These are phyloP conservation scores for Gracilaria caudata DNA, from an alignment of 23 red algal species.

Conservation along the genomic window DNA sequence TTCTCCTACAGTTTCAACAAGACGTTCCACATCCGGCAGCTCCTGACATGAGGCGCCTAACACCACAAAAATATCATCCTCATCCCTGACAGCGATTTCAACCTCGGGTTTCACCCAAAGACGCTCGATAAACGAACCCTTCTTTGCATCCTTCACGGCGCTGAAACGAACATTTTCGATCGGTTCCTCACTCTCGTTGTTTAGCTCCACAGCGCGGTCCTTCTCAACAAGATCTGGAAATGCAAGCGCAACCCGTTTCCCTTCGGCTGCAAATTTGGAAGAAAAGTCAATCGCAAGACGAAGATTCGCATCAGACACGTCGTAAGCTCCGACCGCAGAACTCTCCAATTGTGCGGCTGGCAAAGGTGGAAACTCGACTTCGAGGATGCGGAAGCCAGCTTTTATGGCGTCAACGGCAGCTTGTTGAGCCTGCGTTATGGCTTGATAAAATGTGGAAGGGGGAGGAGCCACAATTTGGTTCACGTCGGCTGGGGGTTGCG, in stretches of 20 bases:
- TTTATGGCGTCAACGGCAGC: slow-evolving; percentile 65
- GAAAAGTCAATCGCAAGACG: slow-evolving; percentile 86
- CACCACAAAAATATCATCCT: slow-evolving; percentile 95
- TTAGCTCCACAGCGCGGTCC: slow-evolving; percentile 80
- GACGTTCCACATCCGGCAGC: slow-evolving; percentile 85
- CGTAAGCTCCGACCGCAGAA: slow-evolving; percentile 79
- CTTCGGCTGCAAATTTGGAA: slow-evolving; percentile 44
- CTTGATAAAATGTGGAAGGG: slow-evolving; percentile 88
- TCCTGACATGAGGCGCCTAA: slow-evolving; percentile 89
- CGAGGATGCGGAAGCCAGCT: slow-evolving; percentile 73
- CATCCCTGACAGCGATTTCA: slow-evolving; percentile 75
- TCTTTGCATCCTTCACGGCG: slow-evolving; percentile 59
- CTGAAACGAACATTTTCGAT: slow-evolving; percentile 62
- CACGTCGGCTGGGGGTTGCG: not conserved
- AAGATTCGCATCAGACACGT: slow-evolving; percentile 91
- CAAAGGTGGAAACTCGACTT: slow-evolving; percentile 97
- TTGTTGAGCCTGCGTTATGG: slow-evolving; percentile 70
- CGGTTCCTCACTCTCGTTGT: slow-evolving; percentile 67
- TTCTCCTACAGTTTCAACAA: slow-evolving; percentile 43
- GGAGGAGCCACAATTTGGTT: slow-evolving; percentile 31
- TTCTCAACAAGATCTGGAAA: slow-evolving; percentile 91
- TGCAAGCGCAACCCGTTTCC: slow-evolving; percentile 62
- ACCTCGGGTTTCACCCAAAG: slow-evolving; percentile 66
- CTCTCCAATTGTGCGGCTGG: slow-evolving; percentile 70
- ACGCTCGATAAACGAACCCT: slow-evolving; percentile 62